Conservation (phyloP, 2,329 filamentous ascomycete species). For the Fusarium sp. region DNA sequence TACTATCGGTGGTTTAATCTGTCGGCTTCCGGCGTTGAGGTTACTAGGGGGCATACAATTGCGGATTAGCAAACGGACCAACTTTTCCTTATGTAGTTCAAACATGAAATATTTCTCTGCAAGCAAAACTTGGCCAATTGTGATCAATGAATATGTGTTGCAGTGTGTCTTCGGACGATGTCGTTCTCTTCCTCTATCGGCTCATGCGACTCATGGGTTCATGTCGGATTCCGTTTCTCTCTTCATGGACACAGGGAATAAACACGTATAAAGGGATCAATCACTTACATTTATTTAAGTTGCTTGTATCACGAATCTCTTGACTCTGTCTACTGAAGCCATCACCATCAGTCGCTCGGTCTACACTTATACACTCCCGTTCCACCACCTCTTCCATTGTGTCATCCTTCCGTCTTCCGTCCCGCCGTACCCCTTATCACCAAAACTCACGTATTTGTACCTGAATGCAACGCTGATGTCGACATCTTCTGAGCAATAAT, state of each 20-base stretch:
- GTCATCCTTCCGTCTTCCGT: background rate
- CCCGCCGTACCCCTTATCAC: background rate
- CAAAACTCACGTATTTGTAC: background rate
- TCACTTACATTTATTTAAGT: background rate
- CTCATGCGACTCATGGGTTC: slow-evolving; percentile 38
- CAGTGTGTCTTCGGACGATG: slow-evolving; percentile 23
- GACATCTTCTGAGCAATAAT: slow-evolving; percentile 33
- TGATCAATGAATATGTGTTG: background rate
- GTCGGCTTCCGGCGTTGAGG: slow-evolving; percentile 21
- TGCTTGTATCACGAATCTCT: background rate
- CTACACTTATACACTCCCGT: slow-evolving; percentile 1
- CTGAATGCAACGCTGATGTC: background rate
- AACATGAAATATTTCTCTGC: background rate
- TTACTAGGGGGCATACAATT: slow-evolving; percentile 17
- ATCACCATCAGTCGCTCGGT: background rate
- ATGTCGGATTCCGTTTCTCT: slow-evolving; percentile 43
- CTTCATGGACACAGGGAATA: slow-evolving; percentile 25
- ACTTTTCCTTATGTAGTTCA: background rate
- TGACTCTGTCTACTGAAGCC: background rate
- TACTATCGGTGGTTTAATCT: slow-evolving; percentile 3
- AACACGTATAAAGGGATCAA: background rate
- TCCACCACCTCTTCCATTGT: background rate
- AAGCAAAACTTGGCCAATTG: background rate
- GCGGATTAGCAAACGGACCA: slow-evolving; percentile 17
- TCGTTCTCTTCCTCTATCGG: slow-evolving; percentile 26